A percentile compares a stretch with the other conserved stretches of the same genome.
Evolutionary conservation across 2,329 filamentous ascomycete species (phyloP).

Genomic region (Chrysoporthe cubensis): DNA sequence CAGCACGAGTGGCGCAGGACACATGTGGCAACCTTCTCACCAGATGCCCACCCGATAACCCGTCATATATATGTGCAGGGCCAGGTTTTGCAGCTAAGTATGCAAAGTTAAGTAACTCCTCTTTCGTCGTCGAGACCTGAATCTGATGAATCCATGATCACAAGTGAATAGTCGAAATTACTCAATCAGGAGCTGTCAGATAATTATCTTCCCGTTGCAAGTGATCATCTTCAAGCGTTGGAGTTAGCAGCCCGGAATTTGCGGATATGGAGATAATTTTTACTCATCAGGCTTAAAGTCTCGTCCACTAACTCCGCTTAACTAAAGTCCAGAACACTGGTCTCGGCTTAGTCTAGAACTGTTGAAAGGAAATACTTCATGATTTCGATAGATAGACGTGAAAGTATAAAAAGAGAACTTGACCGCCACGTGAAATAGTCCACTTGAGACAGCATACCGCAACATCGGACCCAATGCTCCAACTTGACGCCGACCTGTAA

Average conservation of each 20-base stretch:
- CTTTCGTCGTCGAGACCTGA: not conserved
- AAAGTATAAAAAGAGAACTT: not conserved
- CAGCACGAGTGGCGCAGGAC: not conserved
- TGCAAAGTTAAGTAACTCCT: not conserved
- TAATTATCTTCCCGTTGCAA: not conserved
- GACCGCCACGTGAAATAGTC: not conserved
- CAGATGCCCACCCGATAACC: not conserved
- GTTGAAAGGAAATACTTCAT: not conserved
- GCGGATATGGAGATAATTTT: not conserved
- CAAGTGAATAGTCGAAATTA: not conserved
- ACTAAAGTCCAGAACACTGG: not conserved
- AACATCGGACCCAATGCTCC: not conserved
- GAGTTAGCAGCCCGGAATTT: conserved; percentile 1
- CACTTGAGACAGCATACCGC: not conserved
- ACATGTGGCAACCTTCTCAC: not conserved
- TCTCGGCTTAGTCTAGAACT: not conserved
- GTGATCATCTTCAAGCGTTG: not conserved
- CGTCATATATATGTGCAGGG: no score
- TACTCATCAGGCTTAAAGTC: not conserved
- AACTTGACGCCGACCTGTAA: not conserved
- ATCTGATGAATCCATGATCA: not conserved
- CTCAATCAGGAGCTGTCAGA: not conserved
- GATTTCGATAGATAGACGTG: not conserved
- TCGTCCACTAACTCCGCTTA: not conserved
- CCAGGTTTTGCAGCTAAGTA: not conserved